phyloP scores from a whole-genome alignment of 208 protist genomes.

The Angomonas deanei region DNA sequence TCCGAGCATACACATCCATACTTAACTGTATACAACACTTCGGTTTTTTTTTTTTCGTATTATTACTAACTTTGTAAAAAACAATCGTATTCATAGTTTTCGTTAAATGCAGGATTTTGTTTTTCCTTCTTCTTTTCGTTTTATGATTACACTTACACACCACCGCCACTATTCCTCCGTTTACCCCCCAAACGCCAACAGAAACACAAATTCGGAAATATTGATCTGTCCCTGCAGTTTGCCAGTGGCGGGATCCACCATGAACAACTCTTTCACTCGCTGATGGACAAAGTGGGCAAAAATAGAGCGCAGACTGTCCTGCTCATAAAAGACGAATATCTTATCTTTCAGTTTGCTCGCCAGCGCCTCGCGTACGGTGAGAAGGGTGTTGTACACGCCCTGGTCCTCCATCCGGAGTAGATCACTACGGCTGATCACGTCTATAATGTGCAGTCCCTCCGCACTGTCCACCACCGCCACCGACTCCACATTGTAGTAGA shows the following conservation, averaged over 20 bases:
- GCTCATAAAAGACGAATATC: slow-evolving; percentile 71
- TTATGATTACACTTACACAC: no score
- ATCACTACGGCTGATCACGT: slow-evolving; percentile 79
- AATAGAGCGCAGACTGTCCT: slow-evolving; percentile 70
- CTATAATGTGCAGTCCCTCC: slow-evolving; percentile 51
- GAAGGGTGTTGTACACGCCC: slow-evolving; percentile 82
- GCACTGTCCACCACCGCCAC: slow-evolving; percentile 57
- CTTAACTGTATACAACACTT: no score
- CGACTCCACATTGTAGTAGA: slow-evolving; percentile 58
- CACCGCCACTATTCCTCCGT: slow-evolving; percentile 7
- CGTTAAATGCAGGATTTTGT: no score
- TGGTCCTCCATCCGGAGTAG: slow-evolving; percentile 83
- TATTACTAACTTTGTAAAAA: no score
- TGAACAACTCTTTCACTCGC: slow-evolving; percentile 80
- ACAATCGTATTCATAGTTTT: no score
- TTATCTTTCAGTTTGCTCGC: slow-evolving; percentile 38
- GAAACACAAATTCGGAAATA: slow-evolving; percentile 65
- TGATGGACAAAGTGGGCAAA: slow-evolving; percentile 81
- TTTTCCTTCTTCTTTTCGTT: no score
- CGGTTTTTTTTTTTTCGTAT: no score
- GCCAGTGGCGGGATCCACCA: slow-evolving; percentile 70
- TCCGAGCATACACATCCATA: no score
- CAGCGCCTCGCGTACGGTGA: slow-evolving; percentile 73
- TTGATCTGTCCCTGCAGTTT: slow-evolving; percentile 75
- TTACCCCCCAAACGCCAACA: slow-evolving; percentile 55